Evolutionary conservation across 768 basidiomycete species (phyloP).

Genomic region (Ephemerocybe angulata): DNA sequence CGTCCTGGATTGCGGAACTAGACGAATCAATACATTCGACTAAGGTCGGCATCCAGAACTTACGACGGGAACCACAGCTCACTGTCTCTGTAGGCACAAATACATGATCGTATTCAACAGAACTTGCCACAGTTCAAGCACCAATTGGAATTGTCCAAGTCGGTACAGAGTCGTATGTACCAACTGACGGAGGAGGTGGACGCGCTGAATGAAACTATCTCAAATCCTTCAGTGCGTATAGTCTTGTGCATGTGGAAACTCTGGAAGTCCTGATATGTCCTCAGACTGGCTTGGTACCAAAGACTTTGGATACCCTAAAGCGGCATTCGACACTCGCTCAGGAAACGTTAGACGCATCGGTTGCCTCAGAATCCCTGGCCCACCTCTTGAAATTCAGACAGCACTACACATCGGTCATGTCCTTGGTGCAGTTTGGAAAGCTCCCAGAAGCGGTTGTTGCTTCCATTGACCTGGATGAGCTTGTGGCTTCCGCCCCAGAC

Average conservation of each 20-base stretch:
- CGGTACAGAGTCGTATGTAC: constrained; percentile 57
- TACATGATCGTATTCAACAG: constrained; percentile 69
- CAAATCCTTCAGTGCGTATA: constrained; percentile 53
- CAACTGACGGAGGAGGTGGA: constrained; percentile 53
- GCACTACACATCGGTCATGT: constrained; percentile 42
- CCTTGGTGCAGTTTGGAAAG: constrained; percentile 51
- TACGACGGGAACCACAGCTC: neutral
- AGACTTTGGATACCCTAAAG: constrained; percentile 50
- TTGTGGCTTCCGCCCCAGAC: constrained; percentile 46
- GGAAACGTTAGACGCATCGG: constrained; percentile 52
- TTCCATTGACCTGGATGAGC: constrained; percentile 36
- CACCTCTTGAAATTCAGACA: constrained; percentile 52
- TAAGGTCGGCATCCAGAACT: constrained; percentile 40
- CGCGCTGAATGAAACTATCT: constrained; percentile 45
- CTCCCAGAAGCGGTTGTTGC: constrained; percentile 61
- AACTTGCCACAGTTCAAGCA: constrained; percentile 61
- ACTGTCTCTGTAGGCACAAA: constrained; percentile 44
- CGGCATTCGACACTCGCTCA: constrained; percentile 63
- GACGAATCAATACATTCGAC: constrained; percentile 67
- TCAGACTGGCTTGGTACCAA: constrained; percentile 69
- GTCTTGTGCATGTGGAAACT: no score
- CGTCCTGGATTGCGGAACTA: constrained; percentile 70
- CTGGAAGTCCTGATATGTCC: no score
- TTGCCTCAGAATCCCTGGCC: constrained; percentile 46
- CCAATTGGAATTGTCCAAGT: constrained; percentile 59